Evolutionary conservation across 1,284 basidiomycete genomes (phyloP), one percentile per base, ranked within the genome.

Genomic region (Tylopilus sp.): DNA sequence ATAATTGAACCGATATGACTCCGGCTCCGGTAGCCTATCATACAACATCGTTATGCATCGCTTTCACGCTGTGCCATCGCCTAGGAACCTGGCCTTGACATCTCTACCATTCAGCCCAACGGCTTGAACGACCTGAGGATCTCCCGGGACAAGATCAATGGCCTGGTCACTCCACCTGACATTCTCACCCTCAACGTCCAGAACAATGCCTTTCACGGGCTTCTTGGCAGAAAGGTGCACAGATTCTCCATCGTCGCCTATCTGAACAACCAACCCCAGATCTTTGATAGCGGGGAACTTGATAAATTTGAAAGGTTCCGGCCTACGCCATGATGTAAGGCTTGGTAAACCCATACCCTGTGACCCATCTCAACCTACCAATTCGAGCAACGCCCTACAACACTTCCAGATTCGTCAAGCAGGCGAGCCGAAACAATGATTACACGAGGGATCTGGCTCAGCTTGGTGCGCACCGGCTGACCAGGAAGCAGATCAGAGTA

Each of bases 261-360:
- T 72, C 7, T 62, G 65, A 46, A 84, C 75, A 45, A 74, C 67
- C 45, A 93, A 72, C 19, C 78, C 80, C 26, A 86, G 63, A 48
- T 79, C 75, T 44, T 76, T 67, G 38, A 76, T 68, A 18, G 78
- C 60, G 33, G 91, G 89, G 75, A 92, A 93, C 41, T 79, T 74
- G 66, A 95, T 83, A 69, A 82, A 94, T 70, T 96, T 95, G 77
- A 86, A 94, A 25, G 92, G 92, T 66, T 93, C 89, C 11, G 89
- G 89, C 89, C 89, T 92, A 30, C 21, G 47, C 49, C 43, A 31
- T 51, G 44, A 48, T 41, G 51, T 55, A 44, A 36, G 34, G 43
- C 46, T 23, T 33, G 44, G 52, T 30, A 39, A 43, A 48, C 37
- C 47, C 16, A 28, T 40, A 41, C 41, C 48, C 39, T 48, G 30